Base-by-base conservation (phyloP, 768 basidiomycete species). In the Tricholoma bakamatsutake region DNA sequence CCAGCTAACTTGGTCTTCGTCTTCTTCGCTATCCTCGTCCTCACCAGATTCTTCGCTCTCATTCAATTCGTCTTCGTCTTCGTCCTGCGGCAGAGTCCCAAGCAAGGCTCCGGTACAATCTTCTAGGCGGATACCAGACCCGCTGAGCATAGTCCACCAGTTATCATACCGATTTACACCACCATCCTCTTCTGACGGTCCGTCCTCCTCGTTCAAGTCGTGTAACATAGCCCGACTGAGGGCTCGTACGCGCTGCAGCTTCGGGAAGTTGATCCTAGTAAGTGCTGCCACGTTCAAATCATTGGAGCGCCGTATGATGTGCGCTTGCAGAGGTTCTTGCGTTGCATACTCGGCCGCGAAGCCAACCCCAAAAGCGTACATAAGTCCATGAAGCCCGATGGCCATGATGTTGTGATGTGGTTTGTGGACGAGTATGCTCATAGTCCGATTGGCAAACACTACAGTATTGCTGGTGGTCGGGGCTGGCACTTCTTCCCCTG, bases 71-170 rank as follows among this genome's bases (percentile, higher is more conserved):
- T 58, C 65, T 1, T 62, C 66, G 1, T 60, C 66, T 10, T 71
- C 73, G 42, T 71, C 70, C 37, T 67, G 62, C 7, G 79, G 80
- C 27, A 81, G 62, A 1, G 70, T 74, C 0, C 89, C 89, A 35
- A 91, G 68, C 51, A 74, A 60, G 11, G 73, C 80, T 0, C 87
- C 88, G 0, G 89, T 90, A 62, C 88, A 90, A 66, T 91, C 89
- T 68, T 91, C 88, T 50, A 91, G 64, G 42, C 84, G 68, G 4
- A 90, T 70, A 0, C 80, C 76, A 65, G 78, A 73, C 17, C 61
- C 58, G 0, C 70, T 58, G 58, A 81, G 85, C 60, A 69, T 72
- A 12, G 73, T 74, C 80, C 82, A 87, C 89, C 89, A 90, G 47
- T 76, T 71, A 60, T 83, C 82, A 83, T 87, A 90, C 30, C 88